A percentile compares a stretch with the other conserved stretches of the same genome.
phyloP scores from a whole-genome alignment of 768 basidiomycete species.

The Suillus fuscotomentosus region DNA sequence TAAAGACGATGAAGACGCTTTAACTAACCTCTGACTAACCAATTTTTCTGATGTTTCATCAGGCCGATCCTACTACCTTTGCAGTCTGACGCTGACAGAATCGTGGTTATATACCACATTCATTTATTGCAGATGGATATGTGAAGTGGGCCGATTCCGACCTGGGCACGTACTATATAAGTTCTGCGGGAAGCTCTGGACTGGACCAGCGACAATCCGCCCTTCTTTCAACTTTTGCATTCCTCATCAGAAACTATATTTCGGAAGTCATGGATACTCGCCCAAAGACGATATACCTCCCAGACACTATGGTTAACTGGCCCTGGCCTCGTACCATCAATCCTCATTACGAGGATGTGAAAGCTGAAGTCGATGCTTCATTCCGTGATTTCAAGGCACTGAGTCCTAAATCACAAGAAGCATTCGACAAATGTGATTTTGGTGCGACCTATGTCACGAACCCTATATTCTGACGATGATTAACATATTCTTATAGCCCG shows the following conservation, averaged over 20 bases:
- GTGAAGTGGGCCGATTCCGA: not conserved
- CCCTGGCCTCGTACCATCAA: conserved; percentile 43
- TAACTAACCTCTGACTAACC: too few relatives aligned
- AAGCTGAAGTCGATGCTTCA: conserved; percentile 38
- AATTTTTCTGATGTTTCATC: too few relatives aligned
- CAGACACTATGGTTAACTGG: conserved; percentile 41
- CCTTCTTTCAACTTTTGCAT: not conserved
- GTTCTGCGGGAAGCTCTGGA: not conserved
- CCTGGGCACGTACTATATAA: not conserved
- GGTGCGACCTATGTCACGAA: conserved; percentile 20
- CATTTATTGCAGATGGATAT: not conserved
- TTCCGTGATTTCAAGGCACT: conserved; percentile 36
- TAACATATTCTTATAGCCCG: not conserved
- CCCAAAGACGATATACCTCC: conserved; percentile 22
- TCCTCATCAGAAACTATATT: not conserved
- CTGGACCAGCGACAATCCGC: not conserved
- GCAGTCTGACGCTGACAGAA: too few relatives aligned
- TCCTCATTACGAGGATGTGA: conserved; percentile 33
- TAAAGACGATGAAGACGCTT: too few relatives aligned
- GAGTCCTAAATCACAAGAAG: conserved; percentile 30
- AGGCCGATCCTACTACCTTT: too few relatives aligned
- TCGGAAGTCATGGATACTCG: not conserved
- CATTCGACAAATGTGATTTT: conserved; percentile 42
- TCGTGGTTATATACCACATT: not conserved
- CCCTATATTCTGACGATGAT: not conserved